Conservation (phyloP, 1,284 basidiomycete genomes). For the Ustilago crameri region DNA sequence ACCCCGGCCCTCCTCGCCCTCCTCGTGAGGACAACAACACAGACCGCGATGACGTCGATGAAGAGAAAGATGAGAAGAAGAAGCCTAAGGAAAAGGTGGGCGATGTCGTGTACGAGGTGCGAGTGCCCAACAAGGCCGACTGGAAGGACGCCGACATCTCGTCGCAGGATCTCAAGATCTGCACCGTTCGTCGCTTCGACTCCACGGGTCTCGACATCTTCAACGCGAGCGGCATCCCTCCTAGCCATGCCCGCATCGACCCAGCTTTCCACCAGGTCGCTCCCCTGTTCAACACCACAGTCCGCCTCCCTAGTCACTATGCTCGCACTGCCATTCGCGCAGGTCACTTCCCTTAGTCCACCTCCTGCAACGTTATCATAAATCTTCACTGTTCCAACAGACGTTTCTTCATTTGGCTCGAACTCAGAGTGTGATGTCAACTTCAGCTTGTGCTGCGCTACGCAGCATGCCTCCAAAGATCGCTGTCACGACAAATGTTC, state of each 20-base stretch:
- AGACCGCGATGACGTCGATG: neutral
- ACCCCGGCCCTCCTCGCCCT: constrained; percentile 12
- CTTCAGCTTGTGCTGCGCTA: too few species aligned
- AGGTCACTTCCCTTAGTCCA: constrained; percentile 16
- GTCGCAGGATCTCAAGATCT: constrained; percentile 17
- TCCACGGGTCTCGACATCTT: constrained; percentile 28
- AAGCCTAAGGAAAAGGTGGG: constrained; percentile 10
- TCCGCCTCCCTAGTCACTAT: constrained; percentile 21
- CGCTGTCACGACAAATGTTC: neutral
- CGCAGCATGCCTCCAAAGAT: too few species aligned
- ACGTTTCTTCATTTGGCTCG: too few species aligned
- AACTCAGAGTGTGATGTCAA: too few species aligned
- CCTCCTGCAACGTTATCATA: too few species aligned
- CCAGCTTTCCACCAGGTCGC: constrained; percentile 21
- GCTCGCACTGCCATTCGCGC: constrained; percentile 27
- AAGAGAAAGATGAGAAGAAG: neutral
- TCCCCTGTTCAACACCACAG: constrained; percentile 24
- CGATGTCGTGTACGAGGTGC: constrained; percentile 15
- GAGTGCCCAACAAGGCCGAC: constrained; percentile 13
- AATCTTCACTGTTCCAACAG: too few species aligned
- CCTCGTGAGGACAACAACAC: neutral
- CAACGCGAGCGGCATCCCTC: constrained; percentile 32
- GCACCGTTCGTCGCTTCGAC: constrained; percentile 11
- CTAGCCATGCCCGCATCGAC: constrained; percentile 21
- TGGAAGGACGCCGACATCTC: constrained; percentile 21